Conservation (phyloP, 345 rosid genomes). For the Eucalyptus curtisii region DNA sequence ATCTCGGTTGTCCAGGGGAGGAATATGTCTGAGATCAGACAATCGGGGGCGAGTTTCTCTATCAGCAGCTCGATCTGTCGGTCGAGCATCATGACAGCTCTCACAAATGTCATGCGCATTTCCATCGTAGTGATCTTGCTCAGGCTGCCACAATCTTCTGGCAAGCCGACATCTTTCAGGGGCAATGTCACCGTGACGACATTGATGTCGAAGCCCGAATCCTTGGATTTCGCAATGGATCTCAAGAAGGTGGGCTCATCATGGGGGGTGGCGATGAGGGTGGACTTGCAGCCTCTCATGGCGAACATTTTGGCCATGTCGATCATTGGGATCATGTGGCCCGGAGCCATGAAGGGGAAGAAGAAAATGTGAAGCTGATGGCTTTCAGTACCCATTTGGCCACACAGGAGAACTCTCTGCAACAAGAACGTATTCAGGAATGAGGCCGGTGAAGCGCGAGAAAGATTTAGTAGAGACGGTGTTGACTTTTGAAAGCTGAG, state of each 20-base stretch:
- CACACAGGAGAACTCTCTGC: too few species aligned
- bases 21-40: constrained; percentile 12
- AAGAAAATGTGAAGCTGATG: constrained; percentile 15
- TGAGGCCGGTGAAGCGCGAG: not conserved
- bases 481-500: not conserved
- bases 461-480: too few species aligned
- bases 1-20: constrained; percentile 16
- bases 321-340: constrained; percentile 20
- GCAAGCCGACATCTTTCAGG: constrained; percentile 1
- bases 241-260: not conserved
- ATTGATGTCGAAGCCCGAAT: constrained; percentile 2
- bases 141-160: not conserved
- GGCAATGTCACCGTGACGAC: constrained; percentile 5
- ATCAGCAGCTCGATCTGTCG: constrained; percentile 12
- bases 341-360: constrained; percentile 20
- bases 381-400: not conserved
- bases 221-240: not conserved
- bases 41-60: not conserved
- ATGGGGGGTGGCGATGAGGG: constrained; percentile 17
- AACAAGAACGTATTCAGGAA: not conserved
- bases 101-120: not conserved
- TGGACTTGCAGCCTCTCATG: constrained; percentile 8
- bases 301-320: constrained; percentile 34
- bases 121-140: not conserved
- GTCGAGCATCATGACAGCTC: constrained; percentile 1